Base-by-base conservation (phyloP, 1,284 basidiomycete genomes). In the Ceratobasidium sp. region DNA sequence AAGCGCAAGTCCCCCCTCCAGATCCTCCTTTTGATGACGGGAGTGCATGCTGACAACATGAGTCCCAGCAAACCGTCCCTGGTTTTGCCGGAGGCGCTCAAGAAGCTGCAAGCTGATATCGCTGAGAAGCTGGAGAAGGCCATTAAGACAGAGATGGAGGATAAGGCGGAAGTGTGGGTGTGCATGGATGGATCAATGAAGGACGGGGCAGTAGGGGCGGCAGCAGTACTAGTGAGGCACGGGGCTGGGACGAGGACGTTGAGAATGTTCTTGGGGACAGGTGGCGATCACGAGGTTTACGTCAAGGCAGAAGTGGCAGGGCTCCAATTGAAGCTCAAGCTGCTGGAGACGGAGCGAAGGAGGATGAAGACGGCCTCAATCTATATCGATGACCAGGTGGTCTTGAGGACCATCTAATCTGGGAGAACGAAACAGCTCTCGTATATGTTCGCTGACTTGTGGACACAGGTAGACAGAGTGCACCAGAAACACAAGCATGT, bases 281-380 rank as follows among this genome's bases (percentile, higher is more conserved):
- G 46, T 11, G 29, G 29, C 22, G 52, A 76, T 40, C 77, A 76
- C 65, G 74, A 66, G n/a, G 71, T 77, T 0, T 77, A 76, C 51
- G 73, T 29, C 25, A 29, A 77, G 56, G 77, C 77, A 15, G 77
- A 77, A 54, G 37, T 77, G 22, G 51, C 76, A 3, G 73, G 73
- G 6, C 34, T 77, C 13, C n/a, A 61, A 17, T 40, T 77, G 17
- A 70, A 49, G 3, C 43, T 71, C n/a, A 17, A 64, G 13, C 43
- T 77, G 49, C 61, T 77, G 57, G 65, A 32, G 32, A 44, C 22
- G 7, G 76, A 77, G 44, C 6, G 64, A 19, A 4, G 29, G 37
- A 2, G 15, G 17, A 25, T 49, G 13, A 19, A 44, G 1, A 22
- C 40, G 7, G 70, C 57, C 5, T 32, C 29, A 4, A 74, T 73